Evolutionary conservation across 129 eudicot species (phyloP), one percentile per base, ranked within the genome.

Genomic region (Pittosporum tobira): DNA sequence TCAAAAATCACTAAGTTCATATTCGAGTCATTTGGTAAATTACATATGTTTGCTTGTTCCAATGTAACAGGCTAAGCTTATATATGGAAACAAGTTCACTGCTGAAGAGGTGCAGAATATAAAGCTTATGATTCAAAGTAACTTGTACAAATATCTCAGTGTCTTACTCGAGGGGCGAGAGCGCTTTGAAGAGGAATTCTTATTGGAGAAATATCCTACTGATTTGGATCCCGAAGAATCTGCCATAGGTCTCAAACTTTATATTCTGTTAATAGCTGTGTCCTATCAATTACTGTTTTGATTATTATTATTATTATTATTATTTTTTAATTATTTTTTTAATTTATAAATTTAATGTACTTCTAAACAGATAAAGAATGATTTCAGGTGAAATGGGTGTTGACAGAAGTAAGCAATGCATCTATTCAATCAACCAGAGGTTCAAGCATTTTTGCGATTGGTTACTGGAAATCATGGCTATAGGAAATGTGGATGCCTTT

Each of bases 371-470:
- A 21, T 51, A 55, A 23, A 22, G 30, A 20, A 44, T 38, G 3
- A 21, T 51, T 67, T 66, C 77, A 71, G 78, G 75, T 46, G 76
- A 59, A 53, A 24, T 19, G 16, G 55, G 51, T 48, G 19, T 40
- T 31, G 82, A 67, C 18, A 50, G 46, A 68, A 74, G 71, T 56
- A 64, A 54, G 3, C 71, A 30, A 16, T 75, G 77, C 23, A 19
- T 78, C 15, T 78, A 78, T 62, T 72, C 90, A 6, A 43, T 75
- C 51, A 79, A 79, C 63, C 75, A 64, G 27, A 82, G 77, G 52
- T 62, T 75, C 66, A 79, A 72, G 50, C 76, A 82, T 62, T 82
- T 82, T 63, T 79, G 75, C 18, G 85, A 83, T 65, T 81, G 88
- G 88, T 69, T 81, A 59, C 67, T 73, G 64, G 71, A 73, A 40